These are phyloP conservation scores for Cryphonectria carpinicola DNA, from an alignment of 2,329 filamentous ascomycete species.

Conservation along the genomic window DNA sequence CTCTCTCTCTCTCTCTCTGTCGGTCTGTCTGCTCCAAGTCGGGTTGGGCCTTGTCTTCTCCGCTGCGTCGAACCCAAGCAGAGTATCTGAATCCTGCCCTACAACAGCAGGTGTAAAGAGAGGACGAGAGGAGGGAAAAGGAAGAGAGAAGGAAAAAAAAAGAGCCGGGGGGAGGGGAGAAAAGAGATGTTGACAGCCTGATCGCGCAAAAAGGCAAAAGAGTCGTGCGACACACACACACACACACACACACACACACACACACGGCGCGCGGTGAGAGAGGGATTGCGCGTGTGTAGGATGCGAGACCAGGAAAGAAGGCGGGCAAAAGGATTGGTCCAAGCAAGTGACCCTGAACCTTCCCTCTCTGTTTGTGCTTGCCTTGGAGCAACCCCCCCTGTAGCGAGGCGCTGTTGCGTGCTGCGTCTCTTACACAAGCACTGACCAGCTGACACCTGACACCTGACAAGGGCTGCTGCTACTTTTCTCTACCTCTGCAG, in stretches of 20 bases:
- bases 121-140: not conserved
- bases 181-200: slow-evolving; percentile 26
- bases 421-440: slow-evolving; percentile 25
- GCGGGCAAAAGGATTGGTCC: not conserved
- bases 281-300: slow-evolving; percentile 5
- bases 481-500: slow-evolving; percentile 21
- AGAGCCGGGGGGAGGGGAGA: not conserved
- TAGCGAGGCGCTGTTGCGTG: slow-evolving; percentile 10
- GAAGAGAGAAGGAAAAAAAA: not conserved
- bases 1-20: not conserved
- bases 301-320: not conserved
- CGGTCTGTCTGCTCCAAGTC: not conserved
- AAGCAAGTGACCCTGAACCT: not conserved
- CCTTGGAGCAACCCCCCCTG: not conserved
- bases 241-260: not conserved
- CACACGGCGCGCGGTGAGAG: slow-evolving; percentile 7
- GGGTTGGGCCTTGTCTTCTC: not conserved
- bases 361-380: not conserved
- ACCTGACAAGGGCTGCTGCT: not conserved
- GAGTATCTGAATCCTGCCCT: slow-evolving; percentile 13
- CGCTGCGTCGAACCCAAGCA: not conserved
- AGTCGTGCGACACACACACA: not conserved
- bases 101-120: slow-evolving; percentile 16
- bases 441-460: not conserved
- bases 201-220: slow-evolving; percentile 2